Conservation (phyloP, 345 rosid genomes). For the Angophora floribunda region DNA sequence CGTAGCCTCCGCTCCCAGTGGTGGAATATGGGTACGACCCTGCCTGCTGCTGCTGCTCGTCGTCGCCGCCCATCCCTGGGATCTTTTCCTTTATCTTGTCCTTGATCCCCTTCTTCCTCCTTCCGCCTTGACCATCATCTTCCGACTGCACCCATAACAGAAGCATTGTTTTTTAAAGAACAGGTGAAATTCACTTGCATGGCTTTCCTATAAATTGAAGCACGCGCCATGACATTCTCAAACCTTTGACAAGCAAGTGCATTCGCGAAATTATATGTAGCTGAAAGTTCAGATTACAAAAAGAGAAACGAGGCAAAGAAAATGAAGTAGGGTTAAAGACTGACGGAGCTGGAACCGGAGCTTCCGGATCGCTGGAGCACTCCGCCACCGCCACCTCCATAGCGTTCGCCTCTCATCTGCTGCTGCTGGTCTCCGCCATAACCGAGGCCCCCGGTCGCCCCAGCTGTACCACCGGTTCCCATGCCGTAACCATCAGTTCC, state of each 20-base stretch:
- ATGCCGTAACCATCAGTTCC: background rate
- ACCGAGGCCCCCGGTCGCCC: background rate
- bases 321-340: background rate
- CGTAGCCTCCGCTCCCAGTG: background rate
- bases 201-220: background rate
- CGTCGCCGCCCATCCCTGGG: conserved; percentile 19
- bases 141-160: conserved; percentile 14
- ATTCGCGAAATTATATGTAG: background rate
- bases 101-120: conserved; percentile 57
- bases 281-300: background rate
- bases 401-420: background rate
- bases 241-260: background rate
- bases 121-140: conserved; percentile 66
- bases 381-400: conserved; percentile 7
- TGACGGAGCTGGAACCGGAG: conserved; percentile 50
- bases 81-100: conserved; percentile 53
- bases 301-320: background rate
- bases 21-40: conserved; percentile 8
- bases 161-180: background rate
- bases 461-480: background rate
- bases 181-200: background rate
- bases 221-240: background rate
- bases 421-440: conserved; percentile 9
- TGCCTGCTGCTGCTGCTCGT: background rate
- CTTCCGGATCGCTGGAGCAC: conserved; percentile 44